Base-by-base conservation (phyloP, 108 stramenopile genomes). In the Bacterosira constricta region DNA sequence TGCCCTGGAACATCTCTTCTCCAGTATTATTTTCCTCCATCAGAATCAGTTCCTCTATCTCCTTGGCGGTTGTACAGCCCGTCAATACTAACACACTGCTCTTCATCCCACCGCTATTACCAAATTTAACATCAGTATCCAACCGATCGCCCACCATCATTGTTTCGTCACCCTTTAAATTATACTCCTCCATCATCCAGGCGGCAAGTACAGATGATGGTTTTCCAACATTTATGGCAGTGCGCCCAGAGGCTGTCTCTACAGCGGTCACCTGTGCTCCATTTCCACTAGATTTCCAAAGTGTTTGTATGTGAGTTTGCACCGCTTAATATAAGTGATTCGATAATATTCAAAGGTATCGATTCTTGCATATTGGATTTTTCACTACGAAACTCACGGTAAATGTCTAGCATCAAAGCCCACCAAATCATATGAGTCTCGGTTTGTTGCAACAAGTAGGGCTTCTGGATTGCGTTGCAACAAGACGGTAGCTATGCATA, bases 131-230 rank as follows among this genome's bases (percentile, higher is more conserved):
- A 67, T 96, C 96, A 1, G 96, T 96, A 63, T 95, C 92, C 8
- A 96, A 82, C n/a, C 96, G 83, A 78, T 96, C 93, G 0, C 96
- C 96, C 35, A 96, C 88, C 64, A 96, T 84, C 39, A 93, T 61
- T 17, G 90, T 83, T 39, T 88, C 75, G 1, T 70, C 49, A 8
- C 63, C 72, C 59, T 87, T 64, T 12, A 91, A 53, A 20, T 64
- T 47, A 51, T 82, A 50, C 55, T 73, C 51, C 31, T 81, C 50
- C 47, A 51, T 36, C 6, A 92, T 77, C 17, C 91, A 73, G 23
- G 79, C 56, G 1, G 88, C 80, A 42, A 95, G 61, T 2, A 64
- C 45, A 8, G 45, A 38, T 49, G 82, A 85, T 37, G 95, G 95
- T 61, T 96, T 96, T 8, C 95, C 95, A 7, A 90, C 92, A 64